phyloP scores from a whole-genome alignment of 768 basidiomycete species.

The Scleroderma bovista region DNA sequence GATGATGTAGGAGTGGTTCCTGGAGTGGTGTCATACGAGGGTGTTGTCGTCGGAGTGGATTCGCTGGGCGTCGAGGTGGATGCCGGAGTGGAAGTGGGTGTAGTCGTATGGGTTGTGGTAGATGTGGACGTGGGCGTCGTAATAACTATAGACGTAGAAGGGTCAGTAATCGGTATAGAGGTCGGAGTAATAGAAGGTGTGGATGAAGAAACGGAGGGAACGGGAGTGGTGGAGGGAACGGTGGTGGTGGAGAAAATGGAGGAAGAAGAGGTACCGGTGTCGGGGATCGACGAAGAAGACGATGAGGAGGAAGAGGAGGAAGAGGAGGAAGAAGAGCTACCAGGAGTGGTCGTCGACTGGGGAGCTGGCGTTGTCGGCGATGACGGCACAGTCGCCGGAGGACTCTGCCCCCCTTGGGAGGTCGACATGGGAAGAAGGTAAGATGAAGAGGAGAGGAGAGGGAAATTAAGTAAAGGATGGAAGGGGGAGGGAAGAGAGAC shows the following conservation, averaged over 20 bases:
- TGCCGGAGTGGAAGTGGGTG: neutral
- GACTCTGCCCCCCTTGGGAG: neutral
- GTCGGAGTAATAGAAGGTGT: neutral
- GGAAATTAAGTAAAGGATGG: neutral
- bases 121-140: neutral
- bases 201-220: constrained; percentile 11
- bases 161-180: constrained; percentile 8
- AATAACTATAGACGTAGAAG: neutral
- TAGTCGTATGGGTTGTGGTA: neutral
- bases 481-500: neutral
- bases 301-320: neutral
- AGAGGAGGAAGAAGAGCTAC: neutral
- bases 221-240: constrained; percentile 12
- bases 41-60: neutral
- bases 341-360: neutral
- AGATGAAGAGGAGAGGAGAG: neutral
- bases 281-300: neutral
- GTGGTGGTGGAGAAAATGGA: constrained; percentile 6
- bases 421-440: constrained; percentile 16
- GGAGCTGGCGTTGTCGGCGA: neutral
- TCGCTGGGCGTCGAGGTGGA: neutral
- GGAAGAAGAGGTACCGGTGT: constrained; percentile 15
- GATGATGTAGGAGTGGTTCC: neutral
- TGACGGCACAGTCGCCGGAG: neutral
- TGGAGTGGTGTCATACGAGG: neutral